These are phyloP conservation scores for Botryobasidium botryosum DNA, from an alignment of 768 basidiomycete genomes.

Conservation along the genomic window DNA sequence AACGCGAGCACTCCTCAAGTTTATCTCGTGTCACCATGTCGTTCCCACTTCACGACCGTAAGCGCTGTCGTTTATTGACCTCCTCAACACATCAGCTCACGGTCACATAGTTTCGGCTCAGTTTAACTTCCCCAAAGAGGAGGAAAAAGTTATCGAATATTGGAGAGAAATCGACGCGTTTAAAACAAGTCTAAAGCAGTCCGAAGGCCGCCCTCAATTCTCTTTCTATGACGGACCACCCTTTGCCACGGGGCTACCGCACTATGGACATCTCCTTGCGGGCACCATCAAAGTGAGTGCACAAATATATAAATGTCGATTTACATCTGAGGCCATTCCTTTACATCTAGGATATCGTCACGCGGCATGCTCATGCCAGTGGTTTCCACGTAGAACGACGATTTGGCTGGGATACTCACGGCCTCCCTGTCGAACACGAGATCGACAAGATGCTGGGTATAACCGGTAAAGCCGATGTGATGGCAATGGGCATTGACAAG, in stretches of 20 bases:
- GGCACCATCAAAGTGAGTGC: constrained; percentile 75
- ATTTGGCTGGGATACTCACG: constrained; percentile 99
- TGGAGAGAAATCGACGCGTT: constrained; percentile 99
- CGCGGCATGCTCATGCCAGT: constrained; percentile 84
- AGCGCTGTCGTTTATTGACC: constrained; percentile 16
- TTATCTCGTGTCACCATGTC: constrained; percentile 29
- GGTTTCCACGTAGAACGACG: constrained; percentile 85
- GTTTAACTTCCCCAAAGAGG: constrained; percentile 78
- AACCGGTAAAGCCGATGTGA: constrained; percentile 82
- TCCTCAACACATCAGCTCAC: background rate
- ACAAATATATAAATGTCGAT: constrained; percentile 8
- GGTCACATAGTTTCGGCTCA: constrained; percentile 39
- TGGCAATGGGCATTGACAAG: constrained; percentile 88
- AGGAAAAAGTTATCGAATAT: constrained; percentile 75
- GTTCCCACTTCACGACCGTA: constrained; percentile 57
- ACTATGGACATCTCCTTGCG: constrained; percentile 87
- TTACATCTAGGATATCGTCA: constrained; percentile 77
- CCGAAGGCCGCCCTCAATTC: constrained; percentile 76
- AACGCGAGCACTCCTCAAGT: background rate
- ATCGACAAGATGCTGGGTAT: constrained; percentile 95
- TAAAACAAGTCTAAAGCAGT: constrained; percentile 80
- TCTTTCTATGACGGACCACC: constrained; percentile 97
- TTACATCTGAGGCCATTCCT: background rate
- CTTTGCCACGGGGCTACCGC: constrained; percentile 91
- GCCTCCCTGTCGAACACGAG: constrained; percentile 95